Base-by-base conservation (phyloP, 331 rosid species). In the Stylosanthes scabra region DNA sequence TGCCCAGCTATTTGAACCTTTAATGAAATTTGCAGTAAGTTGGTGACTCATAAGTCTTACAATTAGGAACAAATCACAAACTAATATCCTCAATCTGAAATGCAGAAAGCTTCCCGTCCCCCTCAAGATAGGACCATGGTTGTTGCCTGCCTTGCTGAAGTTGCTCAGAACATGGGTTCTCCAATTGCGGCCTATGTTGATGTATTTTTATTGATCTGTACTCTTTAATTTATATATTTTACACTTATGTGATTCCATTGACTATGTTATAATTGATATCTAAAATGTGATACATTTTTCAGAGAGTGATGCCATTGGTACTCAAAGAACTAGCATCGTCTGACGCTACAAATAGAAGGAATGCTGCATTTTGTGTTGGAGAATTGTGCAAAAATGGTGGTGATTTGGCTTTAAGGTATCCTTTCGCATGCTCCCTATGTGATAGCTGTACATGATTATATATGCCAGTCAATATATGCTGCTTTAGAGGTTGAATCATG, bases 341-440 rank as follows among this genome's bases (percentile, higher is more conserved):
- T 46, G 97, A 91, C 15, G 87, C 98, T 28, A 95, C 98, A 50
- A 95, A 95, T 84, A 88, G 97, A 77, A 88, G 99, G 84, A 95
- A 95, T 78, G 99, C 99, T 37, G 99, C 99, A 69, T 95, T 95
- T 82, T 95, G 98, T 87, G 99, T 92, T 71, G 99, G 99, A 74
- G 97, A 94, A 88, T 81, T 94, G 63, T 94, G 99, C 78, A 94
- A 86, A 81, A 94, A 91, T 86, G 97, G 99, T 16, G 92, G 88
- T 5, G 97, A 90, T 74, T 82, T 88, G 59, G 79, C 96, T 69
- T 78, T 91, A 66, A 94, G 83, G 99, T 94, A 91, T 91, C 96
- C 91, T 88, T 79, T 69, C 12, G 25, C 51, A 11, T 28, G 15
- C 62, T 60, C 15, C 61, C 14, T 27, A 41, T 74, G 49, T 72